Evolutionary conservation across 2,329 filamentous ascomycete genomes (phyloP).

Genomic region (Trichothecium sympodiale): DNA sequence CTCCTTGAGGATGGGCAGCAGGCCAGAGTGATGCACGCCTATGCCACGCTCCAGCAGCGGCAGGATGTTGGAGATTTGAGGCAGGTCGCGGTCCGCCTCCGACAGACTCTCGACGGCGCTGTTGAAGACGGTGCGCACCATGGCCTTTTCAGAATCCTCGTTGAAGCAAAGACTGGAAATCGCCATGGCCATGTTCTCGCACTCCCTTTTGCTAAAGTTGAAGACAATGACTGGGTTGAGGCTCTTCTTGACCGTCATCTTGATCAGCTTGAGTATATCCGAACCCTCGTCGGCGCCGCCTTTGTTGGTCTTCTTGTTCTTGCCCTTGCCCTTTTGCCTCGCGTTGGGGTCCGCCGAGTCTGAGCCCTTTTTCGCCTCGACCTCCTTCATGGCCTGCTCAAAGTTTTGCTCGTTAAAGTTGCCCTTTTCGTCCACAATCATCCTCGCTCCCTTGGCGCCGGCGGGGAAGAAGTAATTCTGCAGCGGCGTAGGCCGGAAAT

Average conservation of each 20-base stretch:
- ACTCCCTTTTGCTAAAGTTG: conserved; percentile 97
- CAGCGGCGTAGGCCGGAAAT: conserved; percentile 90
- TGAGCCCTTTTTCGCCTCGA: conserved; percentile 77
- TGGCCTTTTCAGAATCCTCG: conserved; percentile 85
- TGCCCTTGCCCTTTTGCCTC: conserved; percentile 76
- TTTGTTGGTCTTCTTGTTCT: conserved; percentile 86
- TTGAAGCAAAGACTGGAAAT: conserved; percentile 89
- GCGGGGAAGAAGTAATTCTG: conserved; percentile 97
- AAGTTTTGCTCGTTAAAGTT: conserved; percentile 96
- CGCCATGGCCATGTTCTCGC: conserved; percentile 78
- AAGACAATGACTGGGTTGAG: conserved; percentile 99
- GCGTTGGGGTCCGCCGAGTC: conserved; percentile 71
- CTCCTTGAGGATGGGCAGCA: conserved; percentile 93
- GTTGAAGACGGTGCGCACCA: conserved; percentile 89
- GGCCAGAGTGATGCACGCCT: conserved; percentile 91
- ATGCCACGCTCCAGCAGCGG: conserved; percentile 85
- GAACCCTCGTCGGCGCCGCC: conserved; percentile 63
- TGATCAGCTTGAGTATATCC: conserved; percentile 95
- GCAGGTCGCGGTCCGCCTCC: conserved; percentile 78
- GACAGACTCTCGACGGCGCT: conserved; percentile 89
- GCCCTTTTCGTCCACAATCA: conserved; percentile 95
- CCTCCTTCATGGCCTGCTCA: conserved; percentile 84
- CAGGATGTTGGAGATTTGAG: conserved; percentile 83
- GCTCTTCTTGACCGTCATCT: conserved; percentile 96
- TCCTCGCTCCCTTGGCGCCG: conserved; percentile 82